These are phyloP conservation scores for Linaria vulgaris DNA, from an alignment of 257 asterid species.

Conservation along the genomic window DNA sequence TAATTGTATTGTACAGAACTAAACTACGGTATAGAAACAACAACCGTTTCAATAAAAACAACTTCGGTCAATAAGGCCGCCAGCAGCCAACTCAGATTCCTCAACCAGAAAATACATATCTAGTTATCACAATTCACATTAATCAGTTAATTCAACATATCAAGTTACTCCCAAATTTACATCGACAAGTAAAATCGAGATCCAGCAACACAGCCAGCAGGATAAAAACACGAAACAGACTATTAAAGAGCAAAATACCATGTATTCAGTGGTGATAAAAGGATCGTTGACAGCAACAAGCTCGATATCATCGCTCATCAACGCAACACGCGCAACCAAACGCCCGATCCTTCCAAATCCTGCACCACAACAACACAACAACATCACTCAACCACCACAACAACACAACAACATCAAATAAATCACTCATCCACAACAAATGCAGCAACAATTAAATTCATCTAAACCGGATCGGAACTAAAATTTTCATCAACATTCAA, in stretches of 20 bases:
- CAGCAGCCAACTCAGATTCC: too few species aligned
- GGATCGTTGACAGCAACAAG: conserved; percentile 94
- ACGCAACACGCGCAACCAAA: conserved; percentile 83
- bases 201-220: background rate
- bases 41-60: too few species aligned
- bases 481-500: too few species aligned
- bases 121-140: background rate
- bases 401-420: background rate
- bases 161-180: background rate
- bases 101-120: background rate
- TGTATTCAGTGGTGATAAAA: conserved; percentile 71
- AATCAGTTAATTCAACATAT: background rate
- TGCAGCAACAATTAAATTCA: background rate
- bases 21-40: too few species aligned
- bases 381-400: background rate
- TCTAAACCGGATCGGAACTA: too few species aligned
- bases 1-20: too few species aligned
- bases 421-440: background rate
- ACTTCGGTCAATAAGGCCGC: too few species aligned
- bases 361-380: conserved; percentile 21
- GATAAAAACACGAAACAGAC: background rate
- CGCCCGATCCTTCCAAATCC: conserved; percentile 93
- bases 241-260: conserved; percentile 37
- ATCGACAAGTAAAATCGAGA: background rate
- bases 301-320: conserved; percentile 73